phyloP scores from a whole-genome alignment of 306 rosid genomes.

The Cicer cuneatum region DNA sequence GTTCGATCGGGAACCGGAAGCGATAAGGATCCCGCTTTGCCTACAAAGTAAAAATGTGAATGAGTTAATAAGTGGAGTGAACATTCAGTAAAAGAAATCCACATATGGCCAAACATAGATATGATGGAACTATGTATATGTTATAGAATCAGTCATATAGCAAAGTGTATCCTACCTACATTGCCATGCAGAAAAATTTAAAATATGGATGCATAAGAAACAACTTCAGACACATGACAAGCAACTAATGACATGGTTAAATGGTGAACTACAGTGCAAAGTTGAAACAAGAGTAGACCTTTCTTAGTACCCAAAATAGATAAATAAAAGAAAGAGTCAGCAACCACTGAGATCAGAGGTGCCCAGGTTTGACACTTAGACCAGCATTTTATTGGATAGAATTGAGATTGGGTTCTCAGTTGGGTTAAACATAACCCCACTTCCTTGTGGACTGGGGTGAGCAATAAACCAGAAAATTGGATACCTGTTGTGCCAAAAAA shows the following conservation, averaged over 20 bases:
- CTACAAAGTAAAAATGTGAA: conserved; percentile 53
- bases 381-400: conserved; percentile 13
- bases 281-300: conserved; percentile 18
- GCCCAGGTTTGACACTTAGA: not conserved
- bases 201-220: conserved; percentile 30
- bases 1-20: conserved; percentile 94
- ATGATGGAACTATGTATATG: conserved; percentile 16
- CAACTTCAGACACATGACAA: conserved; percentile 27
- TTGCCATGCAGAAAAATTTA: conserved; percentile 13
- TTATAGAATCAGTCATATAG: conserved; percentile 28
- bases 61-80: conserved; percentile 11
- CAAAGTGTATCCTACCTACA: not conserved
- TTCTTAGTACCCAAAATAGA: conserved; percentile 17
- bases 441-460: not conserved
- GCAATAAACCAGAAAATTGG: not conserved
- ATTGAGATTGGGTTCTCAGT: not conserved
- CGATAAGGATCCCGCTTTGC: conserved; percentile 97
- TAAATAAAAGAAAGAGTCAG: conserved; percentile 4
- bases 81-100: conserved; percentile 9
- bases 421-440: not conserved
- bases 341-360: not conserved
- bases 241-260: conserved; percentile 27
- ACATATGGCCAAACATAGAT: conserved; percentile 9
- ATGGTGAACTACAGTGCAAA: conserved; percentile 12
- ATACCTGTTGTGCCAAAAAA: not conserved